Conservation (phyloP, 1,284 basidiomycete species). For the Fereydounia khargensis region DNA sequence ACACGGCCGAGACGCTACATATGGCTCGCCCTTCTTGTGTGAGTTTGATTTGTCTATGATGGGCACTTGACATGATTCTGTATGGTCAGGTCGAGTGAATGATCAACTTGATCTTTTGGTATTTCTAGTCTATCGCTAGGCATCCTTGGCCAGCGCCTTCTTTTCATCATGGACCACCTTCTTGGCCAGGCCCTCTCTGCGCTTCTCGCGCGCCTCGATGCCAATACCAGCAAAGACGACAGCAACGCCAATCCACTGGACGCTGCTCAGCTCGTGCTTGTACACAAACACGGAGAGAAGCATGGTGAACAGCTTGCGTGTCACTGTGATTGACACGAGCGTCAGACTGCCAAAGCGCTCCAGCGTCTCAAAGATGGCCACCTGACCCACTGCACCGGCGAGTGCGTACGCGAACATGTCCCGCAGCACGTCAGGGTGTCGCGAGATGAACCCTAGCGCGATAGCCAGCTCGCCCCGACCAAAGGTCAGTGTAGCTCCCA, state of each 20-base stretch:
- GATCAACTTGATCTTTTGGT: neutral
- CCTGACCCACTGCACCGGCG: conserved; percentile 87
- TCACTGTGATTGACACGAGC: conserved; percentile 60
- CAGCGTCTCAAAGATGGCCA: conserved; percentile 98
- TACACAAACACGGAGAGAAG: conserved; percentile 89
- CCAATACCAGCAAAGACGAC: conserved; percentile 92
- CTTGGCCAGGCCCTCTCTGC: conserved; percentile 24
- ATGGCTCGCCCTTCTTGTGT: too few relatives aligned
- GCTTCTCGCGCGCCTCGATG: conserved; percentile 72
- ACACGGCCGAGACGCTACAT: too few relatives aligned
- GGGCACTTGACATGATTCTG: too few relatives aligned
- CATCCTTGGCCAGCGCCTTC: conserved; percentile 27
- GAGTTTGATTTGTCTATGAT: too few relatives aligned
- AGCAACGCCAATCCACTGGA: conserved; percentile 87
- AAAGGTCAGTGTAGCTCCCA: conserved; percentile 59
- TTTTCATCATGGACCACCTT: conserved; percentile 21
- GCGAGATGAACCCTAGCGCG: conserved; percentile 65
- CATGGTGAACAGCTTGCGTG: conserved; percentile 98
- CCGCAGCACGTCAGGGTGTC: conserved; percentile 73
- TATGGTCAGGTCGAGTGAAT: conserved; percentile 1
- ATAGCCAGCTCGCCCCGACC: conserved; percentile 9
- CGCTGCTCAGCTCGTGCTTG: conserved; percentile 75
- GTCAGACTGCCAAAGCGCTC: conserved; percentile 93
- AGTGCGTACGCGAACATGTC: conserved; percentile 83
- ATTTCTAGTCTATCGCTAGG: conserved; percentile 1